Evolutionary conservation across 345 rosid species (phyloP).

Genomic region (Salix purpurea): DNA sequence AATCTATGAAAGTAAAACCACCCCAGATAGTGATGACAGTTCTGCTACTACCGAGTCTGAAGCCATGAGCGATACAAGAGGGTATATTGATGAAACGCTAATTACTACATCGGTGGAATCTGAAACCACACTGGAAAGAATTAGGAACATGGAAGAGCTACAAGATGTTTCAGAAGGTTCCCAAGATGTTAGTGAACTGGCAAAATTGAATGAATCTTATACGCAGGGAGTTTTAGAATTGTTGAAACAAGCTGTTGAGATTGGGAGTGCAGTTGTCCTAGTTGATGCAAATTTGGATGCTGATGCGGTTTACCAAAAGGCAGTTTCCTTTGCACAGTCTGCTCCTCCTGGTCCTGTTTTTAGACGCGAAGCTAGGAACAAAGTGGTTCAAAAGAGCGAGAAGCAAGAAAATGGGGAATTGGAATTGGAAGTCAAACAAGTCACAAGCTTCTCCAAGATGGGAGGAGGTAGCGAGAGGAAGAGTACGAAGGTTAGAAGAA

Average conservation of each 20-base stretch:
- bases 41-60: slow-evolving; percentile 18
- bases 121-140: slow-evolving; percentile 1
- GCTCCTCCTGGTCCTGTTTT: slow-evolving; percentile 64
- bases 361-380: slow-evolving; percentile 37
- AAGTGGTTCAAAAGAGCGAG: slow-evolving; percentile 30
- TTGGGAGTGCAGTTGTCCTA: slow-evolving; percentile 58
- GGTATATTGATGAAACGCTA: slow-evolving; percentile 18
- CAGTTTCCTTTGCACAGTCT: slow-evolving; percentile 50
- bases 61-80: slow-evolving; percentile 6
- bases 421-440: slow-evolving; percentile 25
- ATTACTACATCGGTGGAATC: slow-evolving; percentile 1
- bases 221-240: slow-evolving; percentile 41
- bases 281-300: slow-evolving; percentile 49
- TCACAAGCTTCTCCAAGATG: slow-evolving; percentile 19
- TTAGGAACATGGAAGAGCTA: slow-evolving; percentile 6
- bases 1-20: slow-evolving; percentile 3
- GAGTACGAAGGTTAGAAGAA: slow-evolving; percentile 14
- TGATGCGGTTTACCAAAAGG: slow-evolving; percentile 49
- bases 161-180: slow-evolving; percentile 27
- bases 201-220: slow-evolving; percentile 19
- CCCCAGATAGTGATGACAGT: neutral
- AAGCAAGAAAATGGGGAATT: slow-evolving; percentile 26
- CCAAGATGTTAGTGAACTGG: slow-evolving; percentile 13
- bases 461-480: slow-evolving; percentile 16
- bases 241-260: slow-evolving; percentile 67